Evolutionary conservation across 2,329 filamentous ascomycete species (phyloP), one percentile per base, ranked within the genome.

Genomic region (Xylaria sp.): DNA sequence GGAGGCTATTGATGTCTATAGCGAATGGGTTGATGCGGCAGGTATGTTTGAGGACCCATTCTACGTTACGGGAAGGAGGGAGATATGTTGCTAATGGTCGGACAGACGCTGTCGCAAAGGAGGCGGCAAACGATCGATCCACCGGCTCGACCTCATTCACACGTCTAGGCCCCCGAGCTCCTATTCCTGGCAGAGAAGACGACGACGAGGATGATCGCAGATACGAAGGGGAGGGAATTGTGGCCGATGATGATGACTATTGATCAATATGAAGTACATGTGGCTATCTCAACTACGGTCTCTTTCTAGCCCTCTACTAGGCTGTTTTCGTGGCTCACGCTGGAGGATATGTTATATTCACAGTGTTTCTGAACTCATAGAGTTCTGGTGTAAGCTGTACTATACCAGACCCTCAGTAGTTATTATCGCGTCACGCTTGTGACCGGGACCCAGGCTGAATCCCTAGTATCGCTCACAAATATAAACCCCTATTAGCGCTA

Each of bases 1-100:
- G 30, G 93, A 92, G 14, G 89, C 93, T 0, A 94, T 99, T 55
- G 96, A 99, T 78, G 95, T 99, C 7, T 99, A 99, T 78, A 93
- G 93, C 39, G 96, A 98, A 80, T 99, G 96, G 96, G 93, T 99
- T 71, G 96, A 99, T 82, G 96, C 96, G 71, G 84, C 88, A 71
- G 85, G 88, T 89, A 81, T 71, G 72, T 72, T 50, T 12, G 70
- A 45, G 34, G 4, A 21, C 45, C 14, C 24, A 8, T 12, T 27
- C 14, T 39, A 8, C 32, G 39, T 57, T 21, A 17, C n/a, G 17
- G 45, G 3, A 65, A 55, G 39, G 34, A 39, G 12, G 21, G 12
- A n/a, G 55, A 1, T 32, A 30, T 27, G 64, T 72, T 57, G 61
- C 71, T 74, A 42, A 73, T 64, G 57, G 57, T 3, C 34, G 21